Evolutionary conservation across 306 rosid species (phyloP).

Genomic region (Cicer cuneatum): DNA sequence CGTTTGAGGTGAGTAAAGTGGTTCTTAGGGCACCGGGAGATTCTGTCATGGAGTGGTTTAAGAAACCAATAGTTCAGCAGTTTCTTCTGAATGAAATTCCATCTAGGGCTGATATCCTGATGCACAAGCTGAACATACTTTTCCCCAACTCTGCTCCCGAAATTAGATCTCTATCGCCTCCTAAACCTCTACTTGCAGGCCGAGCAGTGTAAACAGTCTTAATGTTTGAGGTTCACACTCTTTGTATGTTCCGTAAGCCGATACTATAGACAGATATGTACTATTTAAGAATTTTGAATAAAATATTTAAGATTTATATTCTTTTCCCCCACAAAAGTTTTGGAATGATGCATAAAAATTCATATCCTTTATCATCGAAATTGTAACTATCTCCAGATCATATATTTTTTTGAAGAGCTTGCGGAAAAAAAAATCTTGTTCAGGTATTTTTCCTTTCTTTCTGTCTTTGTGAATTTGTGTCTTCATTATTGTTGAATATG

Average conservation of each 20-base stretch:
- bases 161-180: slow-evolving; percentile 80
- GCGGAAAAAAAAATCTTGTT: not conserved
- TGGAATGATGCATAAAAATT: not conserved
- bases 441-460: not conserved
- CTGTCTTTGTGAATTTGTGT: not conserved
- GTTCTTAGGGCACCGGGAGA: slow-evolving; percentile 95
- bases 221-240: slow-evolving; percentile 50
- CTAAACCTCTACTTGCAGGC: slow-evolving; percentile 75
- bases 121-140: slow-evolving; percentile 91
- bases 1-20: slow-evolving; percentile 95
- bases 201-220: slow-evolving; percentile 53
- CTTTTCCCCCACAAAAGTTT: not conserved
- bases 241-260: slow-evolving; percentile 71
- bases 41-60: slow-evolving; percentile 95
- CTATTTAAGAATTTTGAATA: slow-evolving; percentile 33
- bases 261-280: slow-evolving; percentile 55
- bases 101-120: slow-evolving; percentile 79
- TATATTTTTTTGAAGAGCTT: not conserved
- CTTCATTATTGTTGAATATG: not conserved
- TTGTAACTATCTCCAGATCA: not conserved
- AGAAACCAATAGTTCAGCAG: slow-evolving; percentile 95
- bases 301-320: not conserved
- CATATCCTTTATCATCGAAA: not conserved
- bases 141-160: slow-evolving; percentile 98
- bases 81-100: slow-evolving; percentile 93